Conservation (phyloP, 495 filamentous ascomycete species). For the Lepidopterella palustris region DNA sequence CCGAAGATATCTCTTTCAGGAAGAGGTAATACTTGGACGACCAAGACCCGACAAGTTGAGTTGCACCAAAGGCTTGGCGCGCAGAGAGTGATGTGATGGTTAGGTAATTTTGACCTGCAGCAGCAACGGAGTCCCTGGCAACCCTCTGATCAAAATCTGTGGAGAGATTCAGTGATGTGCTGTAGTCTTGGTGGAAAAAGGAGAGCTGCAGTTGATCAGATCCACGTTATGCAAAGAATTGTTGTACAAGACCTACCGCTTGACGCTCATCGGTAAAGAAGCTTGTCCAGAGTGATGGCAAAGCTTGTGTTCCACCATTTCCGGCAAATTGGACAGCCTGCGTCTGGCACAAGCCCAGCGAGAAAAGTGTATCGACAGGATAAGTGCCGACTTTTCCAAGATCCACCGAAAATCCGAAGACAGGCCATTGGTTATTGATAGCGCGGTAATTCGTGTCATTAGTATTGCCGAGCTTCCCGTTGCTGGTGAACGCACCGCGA, state of each 20-base stretch:
- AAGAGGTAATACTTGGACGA: constrained; percentile 21
- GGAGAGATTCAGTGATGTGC: constrained; percentile 32
- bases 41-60: constrained; percentile 22
- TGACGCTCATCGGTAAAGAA: constrained; percentile 46
- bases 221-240: not conserved
- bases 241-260: constrained; percentile 49
- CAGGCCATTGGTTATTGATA: constrained; percentile 48
- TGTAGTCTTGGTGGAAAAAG: constrained; percentile 53
- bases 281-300: constrained; percentile 51
- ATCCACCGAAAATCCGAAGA: constrained; percentile 49
- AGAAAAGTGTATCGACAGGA: constrained; percentile 43
- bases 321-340: constrained; percentile 50
- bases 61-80: constrained; percentile 35
- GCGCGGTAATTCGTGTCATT: constrained; percentile 48
- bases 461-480: constrained; percentile 43
- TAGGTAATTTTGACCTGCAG: constrained; percentile 38
- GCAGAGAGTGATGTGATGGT: constrained; percentile 32
- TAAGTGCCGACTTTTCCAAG: constrained; percentile 42
- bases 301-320: constrained; percentile 29
- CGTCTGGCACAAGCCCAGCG: constrained; percentile 49
- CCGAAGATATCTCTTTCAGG: constrained; percentile 37
- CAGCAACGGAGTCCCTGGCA: constrained; percentile 42
- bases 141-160: constrained; percentile 44
- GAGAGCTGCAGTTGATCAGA: constrained; percentile 32
- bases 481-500: constrained; percentile 42